These are phyloP conservation scores for Thermothielavioides terrestris DNA, from an alignment of 495 filamentous ascomycete genomes.

Conservation along the genomic window DNA sequence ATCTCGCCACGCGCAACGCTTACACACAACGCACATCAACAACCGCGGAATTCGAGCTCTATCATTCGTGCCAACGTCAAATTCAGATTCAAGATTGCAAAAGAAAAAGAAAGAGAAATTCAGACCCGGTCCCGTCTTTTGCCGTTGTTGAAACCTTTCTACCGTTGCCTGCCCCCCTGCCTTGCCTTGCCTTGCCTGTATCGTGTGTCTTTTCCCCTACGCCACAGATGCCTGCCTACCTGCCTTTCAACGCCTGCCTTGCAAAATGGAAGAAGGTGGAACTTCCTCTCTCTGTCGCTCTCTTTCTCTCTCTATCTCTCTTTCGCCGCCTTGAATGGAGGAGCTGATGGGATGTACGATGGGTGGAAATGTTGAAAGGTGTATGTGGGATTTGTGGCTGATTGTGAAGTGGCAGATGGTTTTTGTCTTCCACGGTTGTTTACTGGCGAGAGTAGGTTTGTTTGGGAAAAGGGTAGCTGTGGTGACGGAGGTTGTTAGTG, in stretches of 20 bases:
- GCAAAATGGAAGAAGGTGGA: conserved; percentile 11
- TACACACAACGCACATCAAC: background rate
- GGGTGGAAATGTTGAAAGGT: background rate
- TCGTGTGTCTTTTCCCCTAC: conserved; percentile 11
- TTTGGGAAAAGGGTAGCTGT: conserved; percentile 54
- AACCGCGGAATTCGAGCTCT: no score
- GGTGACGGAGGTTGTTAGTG: background rate
- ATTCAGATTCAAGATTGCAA: background rate
- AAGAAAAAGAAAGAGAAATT: background rate
- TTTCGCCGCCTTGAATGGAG: background rate
- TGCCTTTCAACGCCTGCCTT: conserved; percentile 15
- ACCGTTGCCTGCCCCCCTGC: conserved; percentile 8
- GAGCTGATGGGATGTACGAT: background rate
- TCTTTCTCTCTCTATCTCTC: no score
- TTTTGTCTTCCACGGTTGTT: background rate
- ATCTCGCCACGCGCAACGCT: background rate
- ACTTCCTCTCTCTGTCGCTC: conserved; percentile 1
- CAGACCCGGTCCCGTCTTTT: background rate
- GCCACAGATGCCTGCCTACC: background rate
- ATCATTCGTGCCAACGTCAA: no score
- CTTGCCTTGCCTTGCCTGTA: no score
- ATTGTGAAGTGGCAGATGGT: background rate
- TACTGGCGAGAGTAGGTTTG: conserved; percentile 52
- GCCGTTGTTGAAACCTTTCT: conserved; percentile 29
- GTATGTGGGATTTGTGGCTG: background rate